phyloP scores from a whole-genome alignment of 768 basidiomycete genomes.

The Amanita jacksonii region DNA sequence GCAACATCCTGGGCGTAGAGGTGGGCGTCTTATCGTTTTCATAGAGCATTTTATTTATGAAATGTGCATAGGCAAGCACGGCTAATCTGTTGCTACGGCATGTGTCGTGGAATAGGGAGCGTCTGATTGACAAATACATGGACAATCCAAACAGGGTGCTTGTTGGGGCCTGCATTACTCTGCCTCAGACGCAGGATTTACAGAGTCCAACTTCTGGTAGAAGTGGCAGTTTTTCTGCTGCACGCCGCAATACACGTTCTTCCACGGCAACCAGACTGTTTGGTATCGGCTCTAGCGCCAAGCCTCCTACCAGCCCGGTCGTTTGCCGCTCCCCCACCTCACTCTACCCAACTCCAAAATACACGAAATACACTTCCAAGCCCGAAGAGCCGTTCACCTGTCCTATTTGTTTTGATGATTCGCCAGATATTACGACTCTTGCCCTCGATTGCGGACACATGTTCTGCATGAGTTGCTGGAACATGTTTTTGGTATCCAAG shows the following conservation, averaged over 20 bases:
- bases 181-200: constrained; percentile 18
- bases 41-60: constrained; percentile 1
- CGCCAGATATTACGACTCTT: constrained; percentile 45
- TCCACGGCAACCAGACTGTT: constrained; percentile 31
- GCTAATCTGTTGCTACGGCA: constrained; percentile 76
- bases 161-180: constrained; percentile 59
- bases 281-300: constrained; percentile 22
- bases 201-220: constrained; percentile 5
- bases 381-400: constrained; percentile 62
- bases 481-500: constrained; percentile 68
- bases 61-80: constrained; percentile 38
- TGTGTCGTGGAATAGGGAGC: constrained; percentile 93
- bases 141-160: constrained; percentile 72
- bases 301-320: constrained; percentile 21
- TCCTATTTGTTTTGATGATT: constrained; percentile 88
- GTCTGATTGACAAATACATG: constrained; percentile 95
- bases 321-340: constrained; percentile 16
- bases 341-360: constrained; percentile 18
- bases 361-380: constrained; percentile 22
- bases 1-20: constrained; percentile 81
- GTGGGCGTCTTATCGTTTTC: constrained; percentile 40
- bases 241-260: constrained; percentile 25
- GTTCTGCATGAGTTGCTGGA: constrained; percentile 84
- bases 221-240: constrained; percentile 9
- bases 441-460: constrained; percentile 75